A percentile compares a stretch with the other conserved stretches of the same genome.
Evolutionary conservation across 306 rosid genomes (phyloP).

Genomic region (Betula pendula): DNA sequence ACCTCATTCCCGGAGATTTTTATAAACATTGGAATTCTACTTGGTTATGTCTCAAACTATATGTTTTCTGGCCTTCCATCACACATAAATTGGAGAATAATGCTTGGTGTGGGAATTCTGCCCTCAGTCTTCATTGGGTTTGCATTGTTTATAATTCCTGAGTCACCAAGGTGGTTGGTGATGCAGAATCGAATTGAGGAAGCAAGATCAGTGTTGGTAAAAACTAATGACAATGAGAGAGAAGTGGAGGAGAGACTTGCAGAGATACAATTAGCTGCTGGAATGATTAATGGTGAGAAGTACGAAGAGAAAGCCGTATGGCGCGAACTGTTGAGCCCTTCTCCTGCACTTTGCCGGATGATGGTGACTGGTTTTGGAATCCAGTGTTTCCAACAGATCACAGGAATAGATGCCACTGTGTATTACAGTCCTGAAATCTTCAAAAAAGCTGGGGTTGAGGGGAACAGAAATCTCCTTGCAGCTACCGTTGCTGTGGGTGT

Average conservation of each 20-base stretch:
- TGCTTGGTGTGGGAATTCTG: constrained; percentile 85
- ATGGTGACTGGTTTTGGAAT: constrained; percentile 83
- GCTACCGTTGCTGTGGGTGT: constrained; percentile 91
- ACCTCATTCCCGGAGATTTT: constrained; percentile 90
- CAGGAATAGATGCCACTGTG: constrained; percentile 97
- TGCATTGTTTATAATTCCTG: constrained; percentile 86
- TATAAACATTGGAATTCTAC: constrained; percentile 79
- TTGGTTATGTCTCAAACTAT: constrained; percentile 85
- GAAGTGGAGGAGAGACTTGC: constrained; percentile 91
- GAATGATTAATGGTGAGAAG: constrained; percentile 47
- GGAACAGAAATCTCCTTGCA: constrained; percentile 64
- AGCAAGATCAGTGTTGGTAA: constrained; percentile 76
- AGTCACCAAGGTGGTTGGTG: constrained; percentile 92
- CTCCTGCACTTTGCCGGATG: constrained; percentile 77
- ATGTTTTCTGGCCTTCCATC: constrained; percentile 72
- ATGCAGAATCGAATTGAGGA: constrained; percentile 75
- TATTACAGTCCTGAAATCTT: constrained; percentile 90
- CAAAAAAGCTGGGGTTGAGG: constrained; percentile 64
- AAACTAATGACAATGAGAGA: constrained; percentile 66
- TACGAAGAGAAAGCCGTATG: constrained; percentile 62
- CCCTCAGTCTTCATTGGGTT: constrained; percentile 86
- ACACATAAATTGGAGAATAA: constrained; percentile 84
- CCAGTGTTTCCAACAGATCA: constrained; percentile 93
- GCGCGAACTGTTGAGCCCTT: constrained; percentile 67
- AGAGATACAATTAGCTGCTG: constrained; percentile 77